phyloP scores from a whole-genome alignment of 73 alveolate genomes.

The Breviolum minutum region DNA sequence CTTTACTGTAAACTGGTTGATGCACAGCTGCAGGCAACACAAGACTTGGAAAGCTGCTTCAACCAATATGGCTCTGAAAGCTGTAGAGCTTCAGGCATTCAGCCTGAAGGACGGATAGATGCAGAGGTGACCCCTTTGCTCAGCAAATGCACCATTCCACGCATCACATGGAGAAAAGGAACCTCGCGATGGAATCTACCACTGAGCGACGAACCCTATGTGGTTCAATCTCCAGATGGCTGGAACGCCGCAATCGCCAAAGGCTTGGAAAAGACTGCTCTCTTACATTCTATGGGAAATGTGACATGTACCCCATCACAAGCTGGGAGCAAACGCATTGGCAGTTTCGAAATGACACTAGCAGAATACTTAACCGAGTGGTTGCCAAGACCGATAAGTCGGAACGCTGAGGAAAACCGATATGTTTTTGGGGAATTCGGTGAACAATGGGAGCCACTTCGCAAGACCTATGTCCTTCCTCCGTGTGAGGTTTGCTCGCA shows the following conservation, averaged over 20 bases:
- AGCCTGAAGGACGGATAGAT: neutral
- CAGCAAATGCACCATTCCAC: slow-evolving; percentile 19
- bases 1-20: neutral
- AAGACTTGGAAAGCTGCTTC: slow-evolving; percentile 1
- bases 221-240: slow-evolving; percentile 20
- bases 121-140: neutral
- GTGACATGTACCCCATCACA: slow-evolving; percentile 71
- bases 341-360: slow-evolving; percentile 36
- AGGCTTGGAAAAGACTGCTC: slow-evolving; percentile 5
- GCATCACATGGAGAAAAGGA: slow-evolving; percentile 7
- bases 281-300: slow-evolving; percentile 47
- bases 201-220: slow-evolving; percentile 45
- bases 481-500: slow-evolving; percentile 69
- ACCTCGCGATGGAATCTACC: neutral
- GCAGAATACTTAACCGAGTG: slow-evolving; percentile 67
- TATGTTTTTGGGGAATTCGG: slow-evolving; percentile 87
- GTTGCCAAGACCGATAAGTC: slow-evolving; percentile 43
- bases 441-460: slow-evolving; percentile 80
- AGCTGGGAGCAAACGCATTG: slow-evolving; percentile 67
- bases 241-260: slow-evolving; percentile 26
- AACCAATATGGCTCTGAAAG: no score
- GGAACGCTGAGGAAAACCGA: slow-evolving; percentile 68
- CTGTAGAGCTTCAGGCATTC: no score
- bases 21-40: neutral
- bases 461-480: slow-evolving; percentile 45